Base-by-base conservation (phyloP, 805 yeast genomes). In the Komagataella populi region DNA sequence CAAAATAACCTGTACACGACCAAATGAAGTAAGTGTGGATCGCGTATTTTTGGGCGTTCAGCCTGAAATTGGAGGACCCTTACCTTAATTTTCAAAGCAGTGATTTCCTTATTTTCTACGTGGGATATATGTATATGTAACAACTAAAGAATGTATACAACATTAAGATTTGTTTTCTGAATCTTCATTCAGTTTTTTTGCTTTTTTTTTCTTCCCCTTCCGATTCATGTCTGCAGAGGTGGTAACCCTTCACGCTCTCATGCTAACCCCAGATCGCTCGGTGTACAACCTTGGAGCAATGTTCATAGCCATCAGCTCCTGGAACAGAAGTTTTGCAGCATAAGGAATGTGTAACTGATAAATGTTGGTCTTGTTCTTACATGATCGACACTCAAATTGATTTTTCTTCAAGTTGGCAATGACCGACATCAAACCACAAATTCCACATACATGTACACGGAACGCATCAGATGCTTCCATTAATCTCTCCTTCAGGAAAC, bases 391-490 rank as follows among this genome's bases (percentile, higher is more conserved):
- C 72, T 93, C 99, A 64, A 87, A 93, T 73, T 93, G 98, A 65
- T 88, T 88, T 76, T 95, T 96, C 70, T 90, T 93, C 71, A 93
- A 77, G 69, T 91, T 93, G 49, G 99, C 98, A 70, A 93, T 87
- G 55, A 95, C 99, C 52, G 90, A 77, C 98, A 93, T 93, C 68
- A 95, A 78, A 46, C 99, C 99, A 76, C 99, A 93, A 62, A 91
- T 81, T 63, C 98, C 99, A 74, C 99, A 93, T 30, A 93, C 84
- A 66, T 93, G 98, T 46, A 93, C 98, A 70, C 98, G 80, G 76
- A 93, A 93, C 1, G 98, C 97, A 73, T 93, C 99, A 0, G 98
- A 91, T 10, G 97, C 96, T 70, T 93, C 98, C 97, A 93, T 91
- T 67, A 93, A 75, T 68, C 99, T 80, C 72, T 93, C 99, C 70